Percentiles rank a stretch among this genome's conserved stretches.
Conservation (phyloP, 257 asterid species). For the Ocimum tenuiflorum region DNA sequence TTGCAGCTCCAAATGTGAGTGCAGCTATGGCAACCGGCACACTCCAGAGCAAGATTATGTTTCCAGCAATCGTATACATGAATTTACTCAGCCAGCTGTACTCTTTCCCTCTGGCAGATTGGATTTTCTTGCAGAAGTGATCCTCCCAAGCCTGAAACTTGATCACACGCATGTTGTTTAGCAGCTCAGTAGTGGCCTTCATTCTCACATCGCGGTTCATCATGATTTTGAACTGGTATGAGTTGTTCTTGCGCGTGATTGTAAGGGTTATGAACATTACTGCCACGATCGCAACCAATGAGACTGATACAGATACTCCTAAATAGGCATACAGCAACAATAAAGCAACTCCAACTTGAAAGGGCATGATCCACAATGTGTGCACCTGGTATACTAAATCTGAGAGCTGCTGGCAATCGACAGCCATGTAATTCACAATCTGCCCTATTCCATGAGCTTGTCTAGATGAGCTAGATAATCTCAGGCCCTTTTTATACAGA, state of each 20-base stretch:
- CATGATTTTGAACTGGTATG: constrained; percentile 46
- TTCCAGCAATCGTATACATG: constrained; percentile 27
- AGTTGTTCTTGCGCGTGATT: constrained; percentile 28
- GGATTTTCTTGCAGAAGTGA: constrained; percentile 44
- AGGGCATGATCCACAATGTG: constrained; percentile 58
- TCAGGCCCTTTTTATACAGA: constrained; percentile 53
- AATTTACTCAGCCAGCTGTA: constrained; percentile 52
- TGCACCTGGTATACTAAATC: constrained; percentile 55
- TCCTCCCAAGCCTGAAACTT: constrained; percentile 85
- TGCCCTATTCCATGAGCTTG: constrained; percentile 75
- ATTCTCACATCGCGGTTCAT: constrained; percentile 49
- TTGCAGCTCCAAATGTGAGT: constrained; percentile 43
- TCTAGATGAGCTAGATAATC: constrained; percentile 45
- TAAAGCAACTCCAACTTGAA: constrained; percentile 47
- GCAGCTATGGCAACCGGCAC: constrained; percentile 34
- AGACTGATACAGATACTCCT: constrained; percentile 40
- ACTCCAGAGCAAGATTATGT: constrained; percentile 48
- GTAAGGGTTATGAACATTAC: constrained; percentile 24
- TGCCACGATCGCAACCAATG: constrained; percentile 28
- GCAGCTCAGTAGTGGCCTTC: constrained; percentile 55
- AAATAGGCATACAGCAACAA: constrained; percentile 38
- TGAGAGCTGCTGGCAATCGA: constrained; percentile 56
- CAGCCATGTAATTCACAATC: constrained; percentile 74
- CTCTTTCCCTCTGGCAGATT: constrained; percentile 34
- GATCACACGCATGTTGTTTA: constrained; percentile 56